A percentile compares a stretch with the other conserved stretches of the same genome.
Conservation (phyloP, 352 stramenopile species). For the Phytophthora pinifolia region DNA sequence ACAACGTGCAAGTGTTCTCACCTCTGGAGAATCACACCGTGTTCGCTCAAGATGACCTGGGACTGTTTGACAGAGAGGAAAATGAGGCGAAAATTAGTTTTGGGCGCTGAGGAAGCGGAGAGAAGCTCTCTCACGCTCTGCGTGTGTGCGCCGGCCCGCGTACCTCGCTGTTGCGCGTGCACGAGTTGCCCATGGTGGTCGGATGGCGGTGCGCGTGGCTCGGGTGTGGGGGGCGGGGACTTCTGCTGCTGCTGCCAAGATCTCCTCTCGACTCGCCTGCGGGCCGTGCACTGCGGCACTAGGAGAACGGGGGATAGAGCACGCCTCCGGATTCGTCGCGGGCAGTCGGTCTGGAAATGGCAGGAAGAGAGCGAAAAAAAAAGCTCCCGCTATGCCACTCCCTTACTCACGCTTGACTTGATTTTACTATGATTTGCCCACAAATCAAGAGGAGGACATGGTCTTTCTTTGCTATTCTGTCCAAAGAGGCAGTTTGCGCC, state of each 20-base stretch:
- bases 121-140: too few species aligned
- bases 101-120: not conserved
- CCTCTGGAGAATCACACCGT: constrained; percentile 42
- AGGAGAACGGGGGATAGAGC: constrained; percentile 4
- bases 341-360: constrained; percentile 33
- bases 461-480: constrained; percentile 26
- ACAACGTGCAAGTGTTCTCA: constrained; percentile 15
- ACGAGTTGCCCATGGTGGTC: constrained; percentile 65
- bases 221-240: constrained; percentile 5
- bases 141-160: too few species aligned
- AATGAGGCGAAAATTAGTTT: not conserved
- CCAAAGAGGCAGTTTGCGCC: constrained; percentile 31
- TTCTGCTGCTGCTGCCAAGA: not conserved
- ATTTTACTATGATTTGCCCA: constrained; percentile 5
- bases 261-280: constrained; percentile 17
- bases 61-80: constrained; percentile 28
- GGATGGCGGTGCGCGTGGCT: constrained; percentile 11
- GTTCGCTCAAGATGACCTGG: constrained; percentile 67
- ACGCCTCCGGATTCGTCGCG: constrained; percentile 16
- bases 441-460: constrained; percentile 22
- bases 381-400: constrained; percentile 21
- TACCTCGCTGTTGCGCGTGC: constrained; percentile 60
- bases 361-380: constrained; percentile 28
- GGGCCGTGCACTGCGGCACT: constrained; percentile 14
- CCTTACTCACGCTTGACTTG: constrained; percentile 24